Percentiles rank a stretch among this genome's conserved stretches.
Conservation (phyloP, 1,284 basidiomycete species). For the Puccinia triticina region DNA sequence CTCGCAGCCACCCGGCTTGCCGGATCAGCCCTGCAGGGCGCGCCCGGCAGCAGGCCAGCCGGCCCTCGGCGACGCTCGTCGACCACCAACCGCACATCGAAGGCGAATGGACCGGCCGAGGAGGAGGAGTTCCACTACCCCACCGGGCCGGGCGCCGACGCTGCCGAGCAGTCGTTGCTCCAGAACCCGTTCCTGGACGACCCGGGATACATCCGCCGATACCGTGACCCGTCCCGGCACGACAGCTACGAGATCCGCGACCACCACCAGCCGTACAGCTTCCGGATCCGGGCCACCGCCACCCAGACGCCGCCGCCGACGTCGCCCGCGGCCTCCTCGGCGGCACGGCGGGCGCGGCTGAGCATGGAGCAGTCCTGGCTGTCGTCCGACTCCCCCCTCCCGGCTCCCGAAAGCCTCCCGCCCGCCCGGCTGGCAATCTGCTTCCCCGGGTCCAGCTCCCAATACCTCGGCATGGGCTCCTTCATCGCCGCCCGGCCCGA, state of each 20-base stretch:
- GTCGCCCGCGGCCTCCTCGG: not conserved
- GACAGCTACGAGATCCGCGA: conserved; percentile 50
- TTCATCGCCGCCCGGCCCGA: conserved; percentile 5
- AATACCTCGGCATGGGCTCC: conserved; percentile 58
- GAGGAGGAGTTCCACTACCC: too few species aligned
- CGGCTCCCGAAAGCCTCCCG: not conserved
- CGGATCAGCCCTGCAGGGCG: too few species aligned
- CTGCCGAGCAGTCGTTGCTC: not conserved
- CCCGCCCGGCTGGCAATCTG: conserved; percentile 52
- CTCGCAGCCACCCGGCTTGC: too few species aligned
- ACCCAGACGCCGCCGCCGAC: conserved; percentile 36
- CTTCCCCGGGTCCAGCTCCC: conserved; percentile 58
- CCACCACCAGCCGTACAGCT: conserved; percentile 26
- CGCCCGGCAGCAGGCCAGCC: too few species aligned
- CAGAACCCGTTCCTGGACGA: conserved; percentile 49
- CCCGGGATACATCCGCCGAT: conserved; percentile 54
- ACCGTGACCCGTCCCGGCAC: conserved; percentile 53
- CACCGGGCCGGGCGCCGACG: too few species aligned
- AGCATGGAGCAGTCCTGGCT: conserved; percentile 49
- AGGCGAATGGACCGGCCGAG: too few species aligned
- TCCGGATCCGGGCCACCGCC: conserved; percentile 14
- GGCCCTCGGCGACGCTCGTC: too few species aligned
- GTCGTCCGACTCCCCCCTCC: conserved; percentile 4
- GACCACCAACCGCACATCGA: too few species aligned
- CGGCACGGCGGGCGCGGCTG: conserved; percentile 35